phyloP scores from a whole-genome alignment of 352 stramenopile species.

The Globisporangium abappressorium region DNA sequence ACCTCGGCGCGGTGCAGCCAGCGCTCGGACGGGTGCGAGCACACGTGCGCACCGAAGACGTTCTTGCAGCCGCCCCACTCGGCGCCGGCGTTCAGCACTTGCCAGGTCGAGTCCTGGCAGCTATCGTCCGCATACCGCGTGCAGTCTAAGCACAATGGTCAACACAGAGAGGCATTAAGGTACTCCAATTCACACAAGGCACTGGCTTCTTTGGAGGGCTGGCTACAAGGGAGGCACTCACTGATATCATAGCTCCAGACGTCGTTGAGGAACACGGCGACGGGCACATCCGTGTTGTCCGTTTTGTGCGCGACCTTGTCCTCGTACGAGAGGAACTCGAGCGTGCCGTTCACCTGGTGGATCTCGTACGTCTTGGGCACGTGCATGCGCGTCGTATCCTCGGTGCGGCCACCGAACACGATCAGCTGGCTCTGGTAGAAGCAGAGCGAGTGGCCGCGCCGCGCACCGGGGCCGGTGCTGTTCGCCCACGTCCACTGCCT shows the following conservation, averaged over 20 bases:
- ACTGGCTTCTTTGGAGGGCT: background rate
- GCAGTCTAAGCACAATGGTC: slow-evolving; percentile 41
- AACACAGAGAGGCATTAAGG: background rate
- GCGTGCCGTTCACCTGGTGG: slow-evolving; percentile 61
- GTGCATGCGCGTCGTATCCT: slow-evolving; percentile 85
- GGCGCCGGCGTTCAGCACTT: slow-evolving; percentile 76
- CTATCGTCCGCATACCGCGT: slow-evolving; percentile 83
- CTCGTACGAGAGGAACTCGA: slow-evolving; percentile 89
- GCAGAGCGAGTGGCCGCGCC: slow-evolving; percentile 87
- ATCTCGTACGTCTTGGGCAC: slow-evolving; percentile 92
- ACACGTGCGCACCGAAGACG: slow-evolving; percentile 82
- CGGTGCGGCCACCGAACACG: slow-evolving; percentile 92
- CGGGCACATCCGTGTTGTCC: slow-evolving; percentile 51
- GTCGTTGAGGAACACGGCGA: slow-evolving; percentile 94
- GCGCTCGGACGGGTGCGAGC: slow-evolving; percentile 84
- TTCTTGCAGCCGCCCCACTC: slow-evolving; percentile 91
- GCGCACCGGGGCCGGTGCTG: slow-evolving; percentile 56
- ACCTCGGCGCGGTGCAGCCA: slow-evolving; percentile 89
- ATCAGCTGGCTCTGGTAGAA: slow-evolving; percentile 80
- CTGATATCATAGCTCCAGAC: slow-evolving; percentile 95
- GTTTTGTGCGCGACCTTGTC: slow-evolving; percentile 63
- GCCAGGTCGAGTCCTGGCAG: slow-evolving; percentile 84
- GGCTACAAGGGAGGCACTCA: slow-evolving; percentile 19
- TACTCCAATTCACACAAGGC: background rate
- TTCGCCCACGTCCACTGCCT: slow-evolving; percentile 80